Conservation (phyloP, 2,329 filamentous ascomycete genomes). For the Chalaropsis thielavioides region DNA sequence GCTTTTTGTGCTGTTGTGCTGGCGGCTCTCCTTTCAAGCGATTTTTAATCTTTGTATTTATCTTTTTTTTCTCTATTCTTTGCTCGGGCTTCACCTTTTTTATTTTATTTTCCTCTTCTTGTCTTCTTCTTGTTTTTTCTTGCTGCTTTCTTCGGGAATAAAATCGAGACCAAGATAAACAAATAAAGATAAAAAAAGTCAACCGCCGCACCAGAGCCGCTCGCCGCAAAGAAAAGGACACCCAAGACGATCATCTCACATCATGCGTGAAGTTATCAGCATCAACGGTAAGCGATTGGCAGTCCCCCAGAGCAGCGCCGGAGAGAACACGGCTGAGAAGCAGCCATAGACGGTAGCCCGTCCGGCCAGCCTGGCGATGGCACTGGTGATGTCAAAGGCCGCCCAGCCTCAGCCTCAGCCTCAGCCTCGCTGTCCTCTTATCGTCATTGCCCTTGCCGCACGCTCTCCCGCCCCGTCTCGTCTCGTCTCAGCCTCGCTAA, state of each 20-base stretch:
- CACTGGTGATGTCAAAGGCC: not conserved
- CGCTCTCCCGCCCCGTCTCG: not conserved
- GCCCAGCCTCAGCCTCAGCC: not conserved
- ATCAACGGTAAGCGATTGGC: conserved; percentile 67
- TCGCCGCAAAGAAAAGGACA: conserved; percentile 6
- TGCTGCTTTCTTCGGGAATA: conserved; percentile 8
- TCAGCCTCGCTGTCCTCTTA: not conserved
- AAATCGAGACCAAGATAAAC: not conserved
- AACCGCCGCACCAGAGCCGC: conserved; percentile 1
- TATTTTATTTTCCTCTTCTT: conserved; percentile 21
- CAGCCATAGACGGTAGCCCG: too few species aligned
- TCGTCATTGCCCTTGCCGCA: not conserved
- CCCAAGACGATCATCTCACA: conserved; percentile 25
- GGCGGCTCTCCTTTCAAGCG: not conserved
- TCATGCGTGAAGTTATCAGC: conserved; percentile 98
- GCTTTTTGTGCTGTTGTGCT: not conserved
- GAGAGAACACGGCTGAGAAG: too few species aligned
- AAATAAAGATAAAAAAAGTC: not conserved
- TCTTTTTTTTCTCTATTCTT: conserved; percentile 22
- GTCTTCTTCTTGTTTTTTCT: conserved; percentile 16
- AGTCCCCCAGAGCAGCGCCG: too few species aligned
- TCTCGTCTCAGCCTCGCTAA: not conserved
- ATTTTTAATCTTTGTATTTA: not conserved
- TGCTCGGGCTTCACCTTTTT: conserved; percentile 22
- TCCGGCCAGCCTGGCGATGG: too few species aligned